Evolutionary conservation across 176 grass and related monocot genomes (phyloP), one percentile per base, ranked within the genome.

Genomic region (Tuctoria greenei): DNA sequence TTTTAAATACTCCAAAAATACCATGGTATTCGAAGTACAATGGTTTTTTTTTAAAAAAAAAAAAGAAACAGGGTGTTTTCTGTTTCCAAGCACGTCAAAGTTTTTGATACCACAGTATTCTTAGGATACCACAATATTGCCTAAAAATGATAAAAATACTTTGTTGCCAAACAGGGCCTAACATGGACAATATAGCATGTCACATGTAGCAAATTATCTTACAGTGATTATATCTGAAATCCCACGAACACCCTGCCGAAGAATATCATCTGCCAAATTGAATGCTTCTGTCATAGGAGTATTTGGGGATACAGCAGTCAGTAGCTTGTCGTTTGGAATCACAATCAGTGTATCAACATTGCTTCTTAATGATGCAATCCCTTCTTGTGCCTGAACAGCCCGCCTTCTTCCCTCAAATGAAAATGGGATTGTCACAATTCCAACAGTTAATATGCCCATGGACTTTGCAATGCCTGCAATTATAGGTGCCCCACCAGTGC

Each of bases 151-250:
- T 41, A 41, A 41, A 41, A 41, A 41, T 9, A 41, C 31, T 9
- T 41, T 41, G 9, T 41, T 7, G 39, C 39, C 39, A 41, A 41
- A 41, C 39, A 31, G 31, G 31, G 31, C 31, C 31, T 40, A 40
- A 40, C 5, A 55, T 25, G 17, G 9, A 47, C 26, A 25, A 65
- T 52, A 50, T 15, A 36, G 11, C 9, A 4, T 15, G 2, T n/a
- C 23, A 31, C 9, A 10, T 21, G 7, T 59, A 47, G 26, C 27
- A 73, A 4, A 73, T 73, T 67, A 17, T 59, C 69, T 76, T 74
- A 93, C 91, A 49, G 85, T 93, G 82, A 93, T 90, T 61, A 93
- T 93, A 83, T 93, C 91, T 60, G 91, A 95, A 74, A 95, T 95
- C 58, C 92, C 92, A 61, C 86, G 88, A 51, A 95, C 84, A 70